Evolutionary conservation across 2,329 filamentous ascomycete genomes (phyloP).

Genomic region (Clarireedia hainanense): DNA sequence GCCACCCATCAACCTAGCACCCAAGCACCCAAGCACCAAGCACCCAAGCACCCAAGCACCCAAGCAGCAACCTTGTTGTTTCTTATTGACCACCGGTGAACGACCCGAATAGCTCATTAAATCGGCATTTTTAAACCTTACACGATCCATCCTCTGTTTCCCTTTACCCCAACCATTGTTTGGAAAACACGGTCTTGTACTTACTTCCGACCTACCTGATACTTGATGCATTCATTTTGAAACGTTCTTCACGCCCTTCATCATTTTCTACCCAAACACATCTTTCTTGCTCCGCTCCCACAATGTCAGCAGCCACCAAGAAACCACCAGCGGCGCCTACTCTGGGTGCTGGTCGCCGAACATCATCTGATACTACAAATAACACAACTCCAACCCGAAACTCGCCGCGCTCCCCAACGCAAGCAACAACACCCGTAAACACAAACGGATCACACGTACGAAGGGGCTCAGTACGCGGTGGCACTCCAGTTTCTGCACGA

Average conservation of each 20-base stretch:
- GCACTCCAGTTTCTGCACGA: conserved; percentile 64
- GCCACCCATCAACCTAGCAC: no score
- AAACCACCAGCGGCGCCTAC: conserved; percentile 29
- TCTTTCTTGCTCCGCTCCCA: conserved; percentile 1
- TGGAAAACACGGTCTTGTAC: neutral
- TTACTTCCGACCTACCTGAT: conserved; percentile 6
- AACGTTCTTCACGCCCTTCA: neutral
- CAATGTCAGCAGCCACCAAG: conserved; percentile 37
- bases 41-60: no score
- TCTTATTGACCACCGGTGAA: neutral
- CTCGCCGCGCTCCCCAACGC: conserved; percentile 22
- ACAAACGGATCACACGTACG: conserved; percentile 37
- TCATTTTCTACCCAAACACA: no score
- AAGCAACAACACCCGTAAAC: conserved; percentile 20
- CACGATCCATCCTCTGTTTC: neutral
- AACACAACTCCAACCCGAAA: conserved; percentile 7
- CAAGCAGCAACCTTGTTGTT: no score
- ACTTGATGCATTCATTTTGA: no score
- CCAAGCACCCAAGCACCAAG: no score
- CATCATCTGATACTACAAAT: conserved; percentile 25
- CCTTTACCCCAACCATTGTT: conserved; percentile 4
- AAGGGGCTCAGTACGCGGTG: conserved; percentile 56
- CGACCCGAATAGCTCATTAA: neutral
- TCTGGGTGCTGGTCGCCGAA: conserved; percentile 18
- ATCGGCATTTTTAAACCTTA: neutral